Base-by-base conservation (phyloP, 768 basidiomycete species). In the Neoboletus subvelutipes region DNA sequence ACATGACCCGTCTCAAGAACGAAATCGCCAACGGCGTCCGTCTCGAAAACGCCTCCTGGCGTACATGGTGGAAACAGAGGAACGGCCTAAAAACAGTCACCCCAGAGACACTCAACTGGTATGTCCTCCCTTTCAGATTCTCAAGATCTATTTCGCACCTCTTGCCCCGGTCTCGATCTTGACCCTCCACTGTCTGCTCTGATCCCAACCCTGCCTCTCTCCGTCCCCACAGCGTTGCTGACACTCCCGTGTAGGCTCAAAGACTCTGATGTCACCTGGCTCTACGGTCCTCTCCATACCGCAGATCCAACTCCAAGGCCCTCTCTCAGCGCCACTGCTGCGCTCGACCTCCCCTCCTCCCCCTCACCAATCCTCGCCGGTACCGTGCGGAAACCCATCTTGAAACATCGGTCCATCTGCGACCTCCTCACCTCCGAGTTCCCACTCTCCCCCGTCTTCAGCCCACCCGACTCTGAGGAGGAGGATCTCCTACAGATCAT, bases 51-150 rank as follows among this genome's bases (percentile, higher is more conserved):
- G 97, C 97, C 10, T 92, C 90, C 58, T 99, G 96, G 96, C 79
- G 96, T 41, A 98, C 95, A 1, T 99, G 96, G 96, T 98, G 95
- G 88, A 98, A 98, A 76, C 95, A 98, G 82, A 80, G 96, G 60
- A 97, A 97, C 66, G 91, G 94, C 62, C 83, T 99, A 59, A 92
- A 88, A 77, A 99, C 96, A 0, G 81, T 99, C 70, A 90, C 87
- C 26, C 96, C 96, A 56, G 97, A 99, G 78, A 97, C 95, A 4
- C 84, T 99, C 65, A 99, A 99, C 73, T 99, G 96, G 96, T 98
- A 67, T 67, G 89, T 73, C 66, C n/a, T 28, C 22, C 26, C 11
- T 48, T 54, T 45, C 24, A 31, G 28, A 57, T 48, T 36, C 41
- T 55, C 17, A 1, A 54, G 42, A 52, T 47, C 47, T 5, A 57